phyloP scores from a whole-genome alignment of 371 early-diverging fungal species.

The Choanephora cucurbitarum region DNA sequence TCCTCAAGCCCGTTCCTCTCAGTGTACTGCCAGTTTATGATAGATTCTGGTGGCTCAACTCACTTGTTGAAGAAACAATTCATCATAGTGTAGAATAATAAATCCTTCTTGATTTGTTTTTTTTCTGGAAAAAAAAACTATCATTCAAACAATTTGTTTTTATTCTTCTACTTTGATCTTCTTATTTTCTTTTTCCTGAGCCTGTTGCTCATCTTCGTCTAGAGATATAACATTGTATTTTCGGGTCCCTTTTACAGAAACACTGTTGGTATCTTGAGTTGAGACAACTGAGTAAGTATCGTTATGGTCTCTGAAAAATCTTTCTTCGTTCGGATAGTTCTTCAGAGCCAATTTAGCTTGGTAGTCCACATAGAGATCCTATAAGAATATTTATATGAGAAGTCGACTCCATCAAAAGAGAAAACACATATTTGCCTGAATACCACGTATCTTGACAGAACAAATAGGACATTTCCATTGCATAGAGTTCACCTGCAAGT shows the following conservation, averaged over 20 bases:
- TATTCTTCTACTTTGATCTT: not conserved
- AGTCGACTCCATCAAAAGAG: not conserved
- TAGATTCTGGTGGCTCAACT: conserved; percentile 40
- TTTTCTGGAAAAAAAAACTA: not conserved
- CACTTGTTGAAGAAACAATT: conserved; percentile 29
- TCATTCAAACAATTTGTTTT: too few relatives aligned
- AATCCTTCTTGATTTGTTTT: not conserved
- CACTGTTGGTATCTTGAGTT: not conserved
- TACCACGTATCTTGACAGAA: conserved; percentile 27
- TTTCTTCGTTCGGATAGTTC: conserved; percentile 23
- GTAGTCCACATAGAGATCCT: conserved; percentile 33
- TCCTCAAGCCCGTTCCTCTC: conserved; percentile 15
- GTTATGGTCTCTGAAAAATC: conserved; percentile 12
- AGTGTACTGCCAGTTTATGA: conserved; percentile 31
- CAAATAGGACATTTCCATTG: conserved; percentile 34
- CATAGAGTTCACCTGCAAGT: conserved; percentile 18
- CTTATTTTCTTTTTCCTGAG: too few relatives aligned
- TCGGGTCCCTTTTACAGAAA: not conserved
- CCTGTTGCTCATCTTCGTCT: not conserved
- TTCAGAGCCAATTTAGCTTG: conserved; percentile 17
- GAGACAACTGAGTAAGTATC: conserved; percentile 4
- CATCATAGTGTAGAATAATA: conserved; percentile 9
- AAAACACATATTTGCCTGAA: conserved; percentile 19
- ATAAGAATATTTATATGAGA: not conserved
- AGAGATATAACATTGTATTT: not conserved